These are phyloP conservation scores for Fusarium odoratissimum DNA, from an alignment of 2,329 filamentous ascomycete genomes.

Conservation along the genomic window DNA sequence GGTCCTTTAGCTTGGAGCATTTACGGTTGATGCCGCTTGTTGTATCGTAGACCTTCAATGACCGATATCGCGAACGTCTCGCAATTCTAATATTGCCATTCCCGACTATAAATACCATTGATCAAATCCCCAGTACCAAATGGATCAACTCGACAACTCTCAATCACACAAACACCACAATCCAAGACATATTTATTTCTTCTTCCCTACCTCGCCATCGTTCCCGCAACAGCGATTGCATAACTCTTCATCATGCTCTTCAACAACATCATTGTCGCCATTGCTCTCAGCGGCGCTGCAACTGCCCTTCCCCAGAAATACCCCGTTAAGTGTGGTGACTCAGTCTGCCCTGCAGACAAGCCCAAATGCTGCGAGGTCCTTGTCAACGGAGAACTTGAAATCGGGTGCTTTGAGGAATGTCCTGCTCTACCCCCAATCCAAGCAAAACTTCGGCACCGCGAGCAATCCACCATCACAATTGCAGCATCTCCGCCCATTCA, in stretches of 20 bases:
- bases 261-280: background rate
- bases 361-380: background rate
- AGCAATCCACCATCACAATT: background rate
- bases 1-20: background rate
- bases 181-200: background rate
- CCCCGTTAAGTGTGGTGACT: background rate
- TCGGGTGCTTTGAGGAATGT: background rate
- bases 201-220: background rate
- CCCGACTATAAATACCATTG: background rate
- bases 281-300: background rate
- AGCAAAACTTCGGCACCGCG: background rate
- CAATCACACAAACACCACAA: background rate
- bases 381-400: background rate
- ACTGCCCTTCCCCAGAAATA: background rate
- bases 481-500: background rate
- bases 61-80: background rate
- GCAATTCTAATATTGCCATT: background rate
- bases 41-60: no score
- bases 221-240: background rate
- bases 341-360: background rate
- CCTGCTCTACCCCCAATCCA: background rate
- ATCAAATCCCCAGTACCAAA: background rate
- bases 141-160: background rate
- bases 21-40: background rate
- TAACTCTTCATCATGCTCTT: background rate